These are phyloP conservation scores for Sporothrix schenckii DNA, from an alignment of 2,329 filamentous ascomycete species.

Conservation along the genomic window DNA sequence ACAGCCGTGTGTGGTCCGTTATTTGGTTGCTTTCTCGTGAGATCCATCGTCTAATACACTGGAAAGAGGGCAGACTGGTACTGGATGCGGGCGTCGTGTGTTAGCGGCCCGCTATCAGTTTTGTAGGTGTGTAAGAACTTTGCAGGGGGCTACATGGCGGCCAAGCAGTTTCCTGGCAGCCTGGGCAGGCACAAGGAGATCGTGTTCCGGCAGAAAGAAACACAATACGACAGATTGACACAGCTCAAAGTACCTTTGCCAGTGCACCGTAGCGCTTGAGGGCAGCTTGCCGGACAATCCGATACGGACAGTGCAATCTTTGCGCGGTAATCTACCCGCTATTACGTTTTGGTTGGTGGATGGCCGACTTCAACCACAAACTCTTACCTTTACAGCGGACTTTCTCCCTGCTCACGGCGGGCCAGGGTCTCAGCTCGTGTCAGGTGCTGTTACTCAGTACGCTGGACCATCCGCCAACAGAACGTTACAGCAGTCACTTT, in stretches of 20 bases:
- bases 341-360: conserved; percentile 1
- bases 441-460: conserved; percentile 19
- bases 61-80: neutral
- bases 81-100: neutral
- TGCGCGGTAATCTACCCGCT: conserved; percentile 17
- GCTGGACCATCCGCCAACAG: neutral
- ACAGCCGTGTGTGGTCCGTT: neutral
- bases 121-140: neutral
- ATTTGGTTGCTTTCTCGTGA: conserved; percentile 13
- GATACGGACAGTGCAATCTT: conserved; percentile 1
- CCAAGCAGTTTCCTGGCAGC: neutral
- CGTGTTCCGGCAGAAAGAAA: neutral
- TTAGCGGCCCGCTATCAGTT: neutral
- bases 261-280: neutral
- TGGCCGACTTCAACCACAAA: neutral
- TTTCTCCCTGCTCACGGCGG: neutral
- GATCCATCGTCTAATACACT: neutral
- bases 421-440: conserved; percentile 2
- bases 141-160: neutral
- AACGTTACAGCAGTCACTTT: neutral
- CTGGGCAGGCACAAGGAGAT: conserved; percentile 22
- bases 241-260: neutral
- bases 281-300: neutral
- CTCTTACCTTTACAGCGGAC: neutral
- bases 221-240: neutral